Evolutionary conservation across 2,329 filamentous ascomycete species (phyloP).

Genomic region (Diplodia scrobiculata): DNA sequence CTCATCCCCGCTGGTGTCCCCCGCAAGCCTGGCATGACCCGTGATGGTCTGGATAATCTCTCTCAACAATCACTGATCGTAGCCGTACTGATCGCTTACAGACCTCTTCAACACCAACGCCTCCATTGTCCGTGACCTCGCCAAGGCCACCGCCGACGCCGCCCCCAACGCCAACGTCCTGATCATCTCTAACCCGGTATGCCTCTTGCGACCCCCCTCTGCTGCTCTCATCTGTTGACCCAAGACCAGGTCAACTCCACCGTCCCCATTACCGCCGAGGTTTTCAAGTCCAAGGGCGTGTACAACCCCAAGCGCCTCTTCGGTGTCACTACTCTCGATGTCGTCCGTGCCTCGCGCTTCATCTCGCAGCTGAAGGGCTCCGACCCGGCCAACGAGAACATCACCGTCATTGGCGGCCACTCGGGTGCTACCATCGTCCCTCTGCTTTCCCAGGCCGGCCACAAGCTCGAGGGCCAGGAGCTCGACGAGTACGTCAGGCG

Average conservation of each 20-base stretch:
- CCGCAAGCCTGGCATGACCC: slow-evolving; percentile 99
- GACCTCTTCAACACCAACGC: slow-evolving; percentile 99
- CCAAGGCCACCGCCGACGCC: slow-evolving; percentile 88
- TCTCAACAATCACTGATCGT: neutral
- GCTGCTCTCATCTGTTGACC: slow-evolving; percentile 29
- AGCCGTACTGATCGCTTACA: slow-evolving; percentile 36
- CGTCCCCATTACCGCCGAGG: slow-evolving; percentile 94
- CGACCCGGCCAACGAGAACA: slow-evolving; percentile 89
- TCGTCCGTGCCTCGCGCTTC: slow-evolving; percentile 96
- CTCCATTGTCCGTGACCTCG: slow-evolving; percentile 96
- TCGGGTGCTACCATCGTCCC: slow-evolving; percentile 98
- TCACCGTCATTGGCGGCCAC: slow-evolving; percentile 96
- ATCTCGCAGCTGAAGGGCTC: slow-evolving; percentile 90
- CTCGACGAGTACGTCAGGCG: slow-evolving; percentile 80
- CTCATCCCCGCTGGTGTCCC: slow-evolving; percentile 98
- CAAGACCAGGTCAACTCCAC: slow-evolving; percentile 81
- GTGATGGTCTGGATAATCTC: slow-evolving; percentile 66
- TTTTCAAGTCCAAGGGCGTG: slow-evolving; percentile 92
- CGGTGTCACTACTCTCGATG: slow-evolving; percentile 98
- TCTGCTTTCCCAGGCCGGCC: slow-evolving; percentile 89
- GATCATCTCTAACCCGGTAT: slow-evolving; percentile 93
- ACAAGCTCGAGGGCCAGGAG: slow-evolving; percentile 78
- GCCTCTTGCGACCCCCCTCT: slow-evolving; percentile 34
- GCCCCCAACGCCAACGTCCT: slow-evolving; percentile 92
- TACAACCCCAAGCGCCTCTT: slow-evolving; percentile 99